Base-by-base conservation (phyloP, 768 basidiomycete genomes). In the Amanita pallidorosea region DNA sequence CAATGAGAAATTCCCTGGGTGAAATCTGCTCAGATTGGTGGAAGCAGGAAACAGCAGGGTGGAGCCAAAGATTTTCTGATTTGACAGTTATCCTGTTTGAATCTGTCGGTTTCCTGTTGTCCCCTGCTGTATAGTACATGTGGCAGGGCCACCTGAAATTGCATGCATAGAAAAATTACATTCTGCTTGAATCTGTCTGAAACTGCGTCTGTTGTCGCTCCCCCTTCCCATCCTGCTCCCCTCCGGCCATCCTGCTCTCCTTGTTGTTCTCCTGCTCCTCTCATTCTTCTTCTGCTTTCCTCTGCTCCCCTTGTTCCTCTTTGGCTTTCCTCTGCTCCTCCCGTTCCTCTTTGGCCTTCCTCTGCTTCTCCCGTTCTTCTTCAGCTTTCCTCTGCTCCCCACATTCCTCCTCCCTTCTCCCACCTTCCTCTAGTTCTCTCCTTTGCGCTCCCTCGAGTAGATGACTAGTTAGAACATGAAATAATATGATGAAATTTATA, bases 151-250 rank as follows among this genome's bases (percentile, higher is more conserved):
- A n/a, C n/a, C 33, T 46, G 17, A 33, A 46, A 46, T 46, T 44
- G 42, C 42, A 25, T 9, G 20, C 25, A 13, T 22, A 44, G 4
- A 44, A 44, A 44, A 22, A 44, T 20, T 25, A 46, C 45, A 34
- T 34, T 46, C 45, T 46, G 45, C 45, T 33, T 46, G 29, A 46
- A 46, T 33, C 45, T 46, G 45, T 46, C 33, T 46, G 33, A 46
- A 46, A 34, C 45, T 46, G 45, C 15, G 45, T 46, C 31, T 15
- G 13, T 34, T 31, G 7, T 46, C 15, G 45, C 45, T 34, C 45
- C n/a, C 45, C 29, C 5, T 33, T 20, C 29, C 31, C 18, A 7
- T 46, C 17, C 45, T 46, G 45, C 45, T 46, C 31, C 45, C 45
- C 27, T 46, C 31, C 4, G 27, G 15, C 45, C 13, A 29, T 33